Evolutionary conservation across 352 stramenopile species (phyloP), one percentile per base, ranked within the genome.

Genomic region (Pilasporangium apinafurcum): DNA sequence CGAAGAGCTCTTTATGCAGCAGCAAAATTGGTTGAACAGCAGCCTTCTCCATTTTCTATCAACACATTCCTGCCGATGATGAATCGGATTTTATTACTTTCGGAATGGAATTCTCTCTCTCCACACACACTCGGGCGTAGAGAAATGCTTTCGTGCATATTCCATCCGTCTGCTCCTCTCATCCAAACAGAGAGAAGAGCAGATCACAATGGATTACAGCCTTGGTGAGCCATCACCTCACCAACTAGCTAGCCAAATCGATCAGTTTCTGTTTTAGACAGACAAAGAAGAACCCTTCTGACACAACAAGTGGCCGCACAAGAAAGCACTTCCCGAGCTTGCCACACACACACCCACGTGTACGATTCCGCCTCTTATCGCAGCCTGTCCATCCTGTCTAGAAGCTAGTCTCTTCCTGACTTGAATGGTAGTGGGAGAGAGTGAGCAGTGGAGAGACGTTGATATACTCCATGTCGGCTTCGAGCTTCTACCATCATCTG

Each of bases 191-290:
- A 9, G 16, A 29, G 17, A 7, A 0, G 25, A 9, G 18, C 8
- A 16, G 16, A 36, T 27, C 22, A 37, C 31, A 35, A 55, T 81
- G 75, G 74, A 78, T 90, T 81, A 90, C 53, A 83, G 78, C 78
- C 78, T 90, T 86, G 78, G 69, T 77, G 59, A 60, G 69, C 69
- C 62, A 83, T 83, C 65, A 83, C 65, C 69, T 56, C 61, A 76
- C 69, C 69, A 83, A 78, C 68, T 79, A 83, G 44, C 44, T 51
- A 51, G 44, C 44, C 44, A 51, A 40, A 24, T 47, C 33, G 36
- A 40, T 35, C 41, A 40, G 44, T 40, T 41, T 46, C 16, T 21
- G 18, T 29, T 13, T 29, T 18, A 16, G 28, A 47, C 12, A 35
- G 27, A 36, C 40, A 37, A 47, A 47, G 16, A 30, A 21, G 40